A percentile compares a stretch with the other conserved stretches of the same genome.
phyloP scores from a whole-genome alignment of 2,329 filamentous ascomycete genomes.

The Leptoxyphium fumago region DNA sequence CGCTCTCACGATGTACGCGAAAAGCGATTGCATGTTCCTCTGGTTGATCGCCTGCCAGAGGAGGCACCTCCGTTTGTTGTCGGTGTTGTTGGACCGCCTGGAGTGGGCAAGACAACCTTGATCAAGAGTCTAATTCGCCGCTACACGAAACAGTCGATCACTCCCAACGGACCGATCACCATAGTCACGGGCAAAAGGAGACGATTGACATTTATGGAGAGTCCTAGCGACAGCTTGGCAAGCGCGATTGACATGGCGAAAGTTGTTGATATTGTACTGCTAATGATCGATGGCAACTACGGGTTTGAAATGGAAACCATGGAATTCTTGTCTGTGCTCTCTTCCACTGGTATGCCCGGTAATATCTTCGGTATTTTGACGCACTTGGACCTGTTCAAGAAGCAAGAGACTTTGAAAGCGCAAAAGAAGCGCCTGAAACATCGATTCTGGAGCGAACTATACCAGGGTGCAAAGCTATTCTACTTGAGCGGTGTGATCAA shows the following conservation, averaged over 20 bases:
- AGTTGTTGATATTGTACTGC: constrained; percentile 87
- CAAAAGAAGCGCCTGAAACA: constrained; percentile 96
- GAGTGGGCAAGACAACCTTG: constrained; percentile 60
- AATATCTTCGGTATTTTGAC: constrained; percentile 97
- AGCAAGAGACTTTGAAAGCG: constrained; percentile 78
- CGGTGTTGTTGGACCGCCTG: constrained; percentile 84
- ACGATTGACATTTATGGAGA: constrained; percentile 89
- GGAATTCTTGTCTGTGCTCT: constrained; percentile 92
- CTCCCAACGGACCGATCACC: constrained; percentile 82
- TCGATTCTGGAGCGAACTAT: constrained; percentile 90
- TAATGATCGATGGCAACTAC: constrained; percentile 98
- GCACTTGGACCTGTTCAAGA: constrained; percentile 88
- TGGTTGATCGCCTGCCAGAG: constrained; percentile 89
- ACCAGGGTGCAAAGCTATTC: constrained; percentile 92
- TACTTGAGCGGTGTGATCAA: constrained; percentile 95
- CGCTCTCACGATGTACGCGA: constrained; percentile 76
- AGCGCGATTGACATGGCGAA: constrained; percentile 96
- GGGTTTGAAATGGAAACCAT: constrained; percentile 99
- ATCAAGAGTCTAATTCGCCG: constrained; percentile 6
- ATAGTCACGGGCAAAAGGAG: constrained; percentile 94
- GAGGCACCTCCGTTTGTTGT: constrained; percentile 89
- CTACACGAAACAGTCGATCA: constrained; percentile 74
- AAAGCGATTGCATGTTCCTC: constrained; percentile 87
- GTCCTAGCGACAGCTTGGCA: constrained; percentile 81
- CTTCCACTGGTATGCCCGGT: constrained; percentile 92